A percentile compares a stretch with the other conserved stretches of the same genome.
phyloP scores from a whole-genome alignment of 495 filamentous ascomycete species.

The Talaromyces adpressus region DNA sequence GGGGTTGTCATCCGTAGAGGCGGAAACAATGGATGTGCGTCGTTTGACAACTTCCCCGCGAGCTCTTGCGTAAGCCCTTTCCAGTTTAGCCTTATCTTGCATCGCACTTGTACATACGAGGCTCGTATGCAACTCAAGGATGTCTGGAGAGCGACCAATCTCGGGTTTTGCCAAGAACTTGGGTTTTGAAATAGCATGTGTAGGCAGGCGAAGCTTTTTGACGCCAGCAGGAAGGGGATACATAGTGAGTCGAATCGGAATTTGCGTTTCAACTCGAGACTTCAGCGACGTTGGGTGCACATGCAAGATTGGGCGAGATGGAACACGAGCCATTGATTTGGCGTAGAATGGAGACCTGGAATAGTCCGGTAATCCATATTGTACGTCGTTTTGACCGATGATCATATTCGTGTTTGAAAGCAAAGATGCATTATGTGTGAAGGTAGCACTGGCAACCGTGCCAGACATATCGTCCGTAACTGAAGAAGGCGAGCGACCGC shows the following conservation, averaged over 20 bases:
- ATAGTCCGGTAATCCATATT: constrained; percentile 23
- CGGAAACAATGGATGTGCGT: constrained; percentile 22
- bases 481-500: constrained; percentile 46
- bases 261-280: constrained; percentile 92
- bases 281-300: constrained; percentile 67
- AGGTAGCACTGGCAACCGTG: constrained; percentile 35
- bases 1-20: constrained; percentile 22
- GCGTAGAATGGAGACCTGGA: constrained; percentile 27
- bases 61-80: constrained; percentile 63
- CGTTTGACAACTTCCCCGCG: constrained; percentile 27
- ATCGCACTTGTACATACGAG: constrained; percentile 94
- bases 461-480: constrained; percentile 38
- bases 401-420: constrained; percentile 19
- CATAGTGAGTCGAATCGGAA: constrained; percentile 70
- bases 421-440: constrained; percentile 22
- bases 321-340: constrained; percentile 17
- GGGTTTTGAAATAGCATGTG: constrained; percentile 83
- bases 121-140: constrained; percentile 70
- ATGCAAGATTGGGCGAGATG: constrained; percentile 34
- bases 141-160: constrained; percentile 55
- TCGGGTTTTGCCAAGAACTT: constrained; percentile 70
- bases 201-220: constrained; percentile 74
- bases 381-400: constrained; percentile 23
- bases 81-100: constrained; percentile 55
- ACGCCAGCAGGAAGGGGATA: constrained; percentile 64